Base-by-base conservation (phyloP, 306 rosid species). In the Casuarina cunninghamiana region DNA sequence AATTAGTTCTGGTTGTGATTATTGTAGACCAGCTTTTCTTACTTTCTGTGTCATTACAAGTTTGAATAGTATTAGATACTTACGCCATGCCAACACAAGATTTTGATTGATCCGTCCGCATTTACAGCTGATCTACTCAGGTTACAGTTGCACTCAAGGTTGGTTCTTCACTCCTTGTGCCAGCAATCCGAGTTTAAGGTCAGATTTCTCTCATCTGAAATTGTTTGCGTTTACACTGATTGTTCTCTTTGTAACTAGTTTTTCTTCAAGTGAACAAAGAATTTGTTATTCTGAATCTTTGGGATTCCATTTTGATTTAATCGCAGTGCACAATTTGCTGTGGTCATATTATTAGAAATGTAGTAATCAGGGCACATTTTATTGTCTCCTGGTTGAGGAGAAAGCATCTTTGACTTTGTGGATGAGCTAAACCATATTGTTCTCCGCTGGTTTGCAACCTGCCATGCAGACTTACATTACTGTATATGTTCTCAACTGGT, bases 91-190 rank as follows among this genome's bases (percentile, higher is more conserved):
- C 65, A 51, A 63, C 63, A 41, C 41, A 55, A 46, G 58, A 82
- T 63, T 74, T 13, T 44, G 63, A 68, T 42, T 73, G 35, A 55
- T 73, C 71, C 44, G 19, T 73, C 54, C 42, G 41, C 72, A 41
- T 39, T 50, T 84, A 68, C 87, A 94, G 98, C 78, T 92, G 80
- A 83, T 94, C 71, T 92, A 94, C 85, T 90, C 98, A 58, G 90
- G 97, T 81, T 94, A 88, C 84, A 85, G 96, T 80, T 96, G 99
- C 80, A 86, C 93, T 61, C 99, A 96, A 78, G 99, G 99, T 16
- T 96, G 98, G 98, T 91, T 96, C 89, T 86, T 96, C 90, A 96
- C 98, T 49, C 91, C 99, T 80, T 96, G 99, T 81, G 11, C 90
- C 26, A 91, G 93, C 77, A 82, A 86, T 85, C 99, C 99, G 58